Conservation (phyloP, 768 basidiomycete genomes). For the Gloeostereum incarnatum region DNA sequence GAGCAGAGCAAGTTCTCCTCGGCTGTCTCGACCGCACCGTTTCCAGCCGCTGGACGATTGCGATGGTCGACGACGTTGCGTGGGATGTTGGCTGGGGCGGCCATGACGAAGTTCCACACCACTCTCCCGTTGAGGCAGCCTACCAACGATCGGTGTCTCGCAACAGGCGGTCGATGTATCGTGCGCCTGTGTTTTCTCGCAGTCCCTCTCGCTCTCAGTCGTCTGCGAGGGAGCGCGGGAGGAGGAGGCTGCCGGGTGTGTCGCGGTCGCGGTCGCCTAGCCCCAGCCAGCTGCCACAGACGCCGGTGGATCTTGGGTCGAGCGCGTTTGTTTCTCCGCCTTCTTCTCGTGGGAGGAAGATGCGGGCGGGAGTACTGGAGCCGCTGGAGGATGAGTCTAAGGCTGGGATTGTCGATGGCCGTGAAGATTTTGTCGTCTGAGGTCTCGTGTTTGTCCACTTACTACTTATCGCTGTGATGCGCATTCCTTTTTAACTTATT, state of each 20-base stretch:
- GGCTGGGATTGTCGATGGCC: constrained; percentile 13
- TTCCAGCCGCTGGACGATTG: constrained; percentile 66
- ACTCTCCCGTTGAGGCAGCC: constrained; percentile 24
- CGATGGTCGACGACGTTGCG: constrained; percentile 68
- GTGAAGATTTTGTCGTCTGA: constrained; percentile 41
- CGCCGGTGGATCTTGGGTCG: constrained; percentile 18
- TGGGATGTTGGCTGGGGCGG: constrained; percentile 72
- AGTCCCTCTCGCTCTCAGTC: constrained; percentile 28
- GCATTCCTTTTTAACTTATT: too few relatives aligned
- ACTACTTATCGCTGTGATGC: too few relatives aligned
- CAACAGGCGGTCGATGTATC: constrained; percentile 37
- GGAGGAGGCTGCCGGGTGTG: constrained; percentile 23
- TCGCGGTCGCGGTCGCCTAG: constrained; percentile 14
- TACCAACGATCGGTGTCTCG: constrained; percentile 30
- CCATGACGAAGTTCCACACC: constrained; percentile 16
- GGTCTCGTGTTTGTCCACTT: too few relatives aligned
- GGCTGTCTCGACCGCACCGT: constrained; percentile 73
- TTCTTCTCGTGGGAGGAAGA: background rate
- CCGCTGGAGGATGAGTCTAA: constrained; percentile 1
- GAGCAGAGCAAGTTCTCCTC: constrained; percentile 57
- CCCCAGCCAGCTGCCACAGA: constrained; percentile 11
- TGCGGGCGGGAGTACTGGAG: constrained; percentile 22
- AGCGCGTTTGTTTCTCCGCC: constrained; percentile 11
- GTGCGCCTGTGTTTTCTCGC: constrained; percentile 32
- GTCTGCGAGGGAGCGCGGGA: constrained; percentile 28